Conservation (phyloP, 2,329 filamentous ascomycete species). For the Orbilia javanica region DNA sequence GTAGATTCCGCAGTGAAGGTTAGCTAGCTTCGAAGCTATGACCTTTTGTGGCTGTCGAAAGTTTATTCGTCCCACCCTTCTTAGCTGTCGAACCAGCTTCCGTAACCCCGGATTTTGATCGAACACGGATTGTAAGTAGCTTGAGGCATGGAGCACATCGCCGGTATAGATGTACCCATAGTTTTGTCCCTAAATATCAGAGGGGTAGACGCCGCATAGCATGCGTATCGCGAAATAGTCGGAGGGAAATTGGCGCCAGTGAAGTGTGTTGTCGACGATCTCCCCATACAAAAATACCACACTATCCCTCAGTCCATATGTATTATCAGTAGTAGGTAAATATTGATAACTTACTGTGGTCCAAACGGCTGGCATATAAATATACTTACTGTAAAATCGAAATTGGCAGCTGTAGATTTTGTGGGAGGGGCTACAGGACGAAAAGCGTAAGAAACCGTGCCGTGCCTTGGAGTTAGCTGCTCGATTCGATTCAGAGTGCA, state of each 20-base stretch:
- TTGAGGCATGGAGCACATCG: not conserved
- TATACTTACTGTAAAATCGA: too few species aligned
- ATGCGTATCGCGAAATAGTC: not conserved
- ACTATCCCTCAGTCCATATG: not conserved
- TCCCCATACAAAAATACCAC: not conserved
- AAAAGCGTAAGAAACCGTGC: too few species aligned
- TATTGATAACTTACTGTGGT: too few species aligned
- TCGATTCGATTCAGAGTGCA: too few species aligned
- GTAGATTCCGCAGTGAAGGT: not conserved
- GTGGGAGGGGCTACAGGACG: too few species aligned
- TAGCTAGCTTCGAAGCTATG: conserved; percentile 3
- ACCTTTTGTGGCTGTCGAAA: not conserved
- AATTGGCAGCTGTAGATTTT: too few species aligned
- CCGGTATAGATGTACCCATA: not conserved
- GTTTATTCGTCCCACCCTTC: conserved; percentile 11
- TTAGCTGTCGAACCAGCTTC: too few species aligned
- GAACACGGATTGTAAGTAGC: not conserved
- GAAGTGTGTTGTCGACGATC: not conserved
- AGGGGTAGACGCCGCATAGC: not conserved
- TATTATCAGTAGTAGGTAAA: not conserved
- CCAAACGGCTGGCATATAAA: not conserved
- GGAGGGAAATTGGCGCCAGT: not conserved
- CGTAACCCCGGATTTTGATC: not conserved
- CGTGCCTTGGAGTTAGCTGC: too few species aligned
- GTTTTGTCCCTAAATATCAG: not conserved